Evolutionary conservation across 768 basidiomycete species (phyloP).

Genomic region (Amanita molliuscula): DNA sequence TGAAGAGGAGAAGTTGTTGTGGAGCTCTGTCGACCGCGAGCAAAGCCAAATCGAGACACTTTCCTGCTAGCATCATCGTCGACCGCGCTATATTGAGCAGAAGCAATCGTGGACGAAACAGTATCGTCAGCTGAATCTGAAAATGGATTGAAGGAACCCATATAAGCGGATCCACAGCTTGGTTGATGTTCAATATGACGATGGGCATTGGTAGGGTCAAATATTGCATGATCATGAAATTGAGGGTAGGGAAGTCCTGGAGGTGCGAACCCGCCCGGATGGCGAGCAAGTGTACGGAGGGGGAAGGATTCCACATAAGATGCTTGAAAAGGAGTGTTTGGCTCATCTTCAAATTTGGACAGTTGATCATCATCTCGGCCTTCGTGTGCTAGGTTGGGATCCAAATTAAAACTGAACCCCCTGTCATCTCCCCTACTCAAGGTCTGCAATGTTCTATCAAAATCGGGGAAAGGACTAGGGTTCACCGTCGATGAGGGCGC

Average conservation of each 20-base stretch:
- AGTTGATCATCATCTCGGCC: slow-evolving; percentile 30
- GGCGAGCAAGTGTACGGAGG: slow-evolving; percentile 28
- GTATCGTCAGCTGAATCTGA: slow-evolving; percentile 47
- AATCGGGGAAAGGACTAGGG: slow-evolving; percentile 76
- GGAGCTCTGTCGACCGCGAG: slow-evolving; percentile 57
- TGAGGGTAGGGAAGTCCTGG: slow-evolving; percentile 45
- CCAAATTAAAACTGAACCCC: slow-evolving; percentile 82
- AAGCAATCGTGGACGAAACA: slow-evolving; percentile 19
- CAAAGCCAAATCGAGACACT: slow-evolving; percentile 76
- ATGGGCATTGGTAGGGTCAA: slow-evolving; percentile 38
- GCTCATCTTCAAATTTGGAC: slow-evolving; percentile 38
- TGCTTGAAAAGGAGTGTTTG: slow-evolving; percentile 50
- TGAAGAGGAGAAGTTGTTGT: slow-evolving; percentile 47
- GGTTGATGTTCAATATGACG: slow-evolving; percentile 35
- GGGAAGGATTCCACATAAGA: slow-evolving; percentile 61
- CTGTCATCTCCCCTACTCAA: slow-evolving; percentile 55
- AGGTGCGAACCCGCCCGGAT: slow-evolving; percentile 32
- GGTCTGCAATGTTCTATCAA: slow-evolving; percentile 74
- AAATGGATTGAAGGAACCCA: slow-evolving; percentile 77
- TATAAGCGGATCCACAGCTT: slow-evolving; percentile 41
- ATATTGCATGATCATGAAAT: slow-evolving; percentile 39
- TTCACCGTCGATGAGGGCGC: slow-evolving; percentile 26
- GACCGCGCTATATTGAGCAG: slow-evolving; percentile 25
- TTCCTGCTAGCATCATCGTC: slow-evolving; percentile 56
- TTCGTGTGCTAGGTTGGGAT: slow-evolving; percentile 61